Evolutionary conservation across 768 basidiomycete species (phyloP).

Genomic region (Boletus patriciae): DNA sequence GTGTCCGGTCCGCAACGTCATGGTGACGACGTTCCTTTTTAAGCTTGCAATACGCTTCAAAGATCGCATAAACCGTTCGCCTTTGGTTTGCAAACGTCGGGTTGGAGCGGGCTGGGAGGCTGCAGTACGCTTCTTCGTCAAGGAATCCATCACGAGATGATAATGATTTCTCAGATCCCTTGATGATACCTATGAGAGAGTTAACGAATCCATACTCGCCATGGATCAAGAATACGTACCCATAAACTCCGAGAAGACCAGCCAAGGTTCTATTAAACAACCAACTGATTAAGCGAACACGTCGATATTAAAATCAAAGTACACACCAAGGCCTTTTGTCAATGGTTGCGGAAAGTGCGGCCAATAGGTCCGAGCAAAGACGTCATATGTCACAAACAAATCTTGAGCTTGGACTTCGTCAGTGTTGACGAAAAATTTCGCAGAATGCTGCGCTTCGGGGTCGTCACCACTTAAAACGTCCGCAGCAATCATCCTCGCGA

Average conservation of each 20-base stretch:
- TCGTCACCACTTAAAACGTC: constrained; percentile 18
- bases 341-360: constrained; percentile 51
- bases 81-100: constrained; percentile 55
- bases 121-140: constrained; percentile 44
- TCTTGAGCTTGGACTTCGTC: constrained; percentile 20
- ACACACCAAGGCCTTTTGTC: constrained; percentile 52
- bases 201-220: not conserved
- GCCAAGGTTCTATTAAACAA: constrained; percentile 48
- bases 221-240: constrained; percentile 38
- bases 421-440: constrained; percentile 15
- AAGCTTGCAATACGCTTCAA: constrained; percentile 47
- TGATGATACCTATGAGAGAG: constrained; percentile 49
- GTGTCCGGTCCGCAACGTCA: constrained; percentile 67
- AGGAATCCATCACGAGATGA: constrained; percentile 39
- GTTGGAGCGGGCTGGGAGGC: constrained; percentile 51
- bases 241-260: constrained; percentile 66
- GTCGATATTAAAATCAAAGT: not conserved
- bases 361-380: constrained; percentile 58
- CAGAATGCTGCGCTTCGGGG: not conserved
- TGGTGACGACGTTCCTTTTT: constrained; percentile 45
- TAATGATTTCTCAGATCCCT: constrained; percentile 62
- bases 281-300: not conserved
- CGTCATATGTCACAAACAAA: constrained; percentile 43
- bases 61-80: constrained; percentile 50
- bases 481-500: constrained; percentile 27